Percentiles rank a stretch among this genome's conserved stretches.
phyloP scores from a whole-genome alignment of 2,329 filamentous ascomycete genomes.

The Alternaria sp. region DNA sequence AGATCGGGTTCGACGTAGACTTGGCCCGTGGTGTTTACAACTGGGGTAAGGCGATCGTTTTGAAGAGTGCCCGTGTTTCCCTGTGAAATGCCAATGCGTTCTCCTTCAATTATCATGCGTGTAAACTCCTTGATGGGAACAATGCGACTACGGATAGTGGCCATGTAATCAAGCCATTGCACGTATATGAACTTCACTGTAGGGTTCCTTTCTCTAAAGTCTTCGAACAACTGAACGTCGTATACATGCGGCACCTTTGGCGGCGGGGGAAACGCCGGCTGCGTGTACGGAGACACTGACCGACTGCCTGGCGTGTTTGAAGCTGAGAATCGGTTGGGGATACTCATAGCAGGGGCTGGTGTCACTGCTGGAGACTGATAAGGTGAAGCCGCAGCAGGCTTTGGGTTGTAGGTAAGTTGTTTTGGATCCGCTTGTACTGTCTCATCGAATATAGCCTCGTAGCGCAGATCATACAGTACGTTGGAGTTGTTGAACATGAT shows the following conservation, averaged over 20 bases:
- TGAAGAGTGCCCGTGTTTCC: slow-evolving; percentile 72
- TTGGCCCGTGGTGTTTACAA: slow-evolving; percentile 65
- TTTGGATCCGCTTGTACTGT: slow-evolving; percentile 21
- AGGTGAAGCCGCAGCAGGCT: slow-evolving; percentile 24
- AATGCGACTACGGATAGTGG: slow-evolving; percentile 69
- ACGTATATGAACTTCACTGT: slow-evolving; percentile 71
- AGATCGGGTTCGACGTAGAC: slow-evolving; percentile 72
- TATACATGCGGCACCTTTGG: slow-evolving; percentile 41
- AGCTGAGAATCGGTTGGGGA: slow-evolving; percentile 6
- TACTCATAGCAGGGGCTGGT: slow-evolving; percentile 10
- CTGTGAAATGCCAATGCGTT: slow-evolving; percentile 65
- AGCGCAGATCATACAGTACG: slow-evolving; percentile 69
- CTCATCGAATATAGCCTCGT: slow-evolving; percentile 47
- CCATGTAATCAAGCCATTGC: slow-evolving; percentile 81
- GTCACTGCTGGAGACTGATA: slow-evolving; percentile 12
- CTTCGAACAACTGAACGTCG: slow-evolving; percentile 50
- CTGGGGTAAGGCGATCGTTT: slow-evolving; percentile 65
- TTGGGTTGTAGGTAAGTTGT: slow-evolving; percentile 34
- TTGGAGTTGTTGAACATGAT: slow-evolving; percentile 81
- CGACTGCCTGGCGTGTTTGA: slow-evolving; percentile 6
- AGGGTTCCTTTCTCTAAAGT: slow-evolving; percentile 59
- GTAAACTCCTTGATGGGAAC: slow-evolving; percentile 63
- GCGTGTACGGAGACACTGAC: slow-evolving; percentile 21
- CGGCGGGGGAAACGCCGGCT: slow-evolving; percentile 35
- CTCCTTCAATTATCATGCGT: slow-evolving; percentile 42